A percentile compares a stretch with the other conserved stretches of the same genome.
These are phyloP conservation scores for Russula foetens DNA, from an alignment of 768 basidiomycete genomes.

Conservation along the genomic window DNA sequence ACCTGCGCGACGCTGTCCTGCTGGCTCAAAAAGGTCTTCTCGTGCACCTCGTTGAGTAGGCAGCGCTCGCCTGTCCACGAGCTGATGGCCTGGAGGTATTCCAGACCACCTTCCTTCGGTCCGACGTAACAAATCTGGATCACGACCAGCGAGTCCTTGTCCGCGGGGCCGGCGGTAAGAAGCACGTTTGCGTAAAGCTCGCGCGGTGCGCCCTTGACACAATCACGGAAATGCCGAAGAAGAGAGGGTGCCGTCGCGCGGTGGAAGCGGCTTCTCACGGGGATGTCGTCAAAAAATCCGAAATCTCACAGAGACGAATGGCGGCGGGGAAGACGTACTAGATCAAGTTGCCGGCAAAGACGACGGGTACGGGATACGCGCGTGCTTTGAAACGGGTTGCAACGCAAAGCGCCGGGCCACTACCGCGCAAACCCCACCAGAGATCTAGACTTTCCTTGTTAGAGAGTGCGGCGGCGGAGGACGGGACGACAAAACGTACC, in stretches of 20 bases:
- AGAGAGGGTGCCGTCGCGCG: conserved; percentile 80
- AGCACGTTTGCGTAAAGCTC: conserved; percentile 87
- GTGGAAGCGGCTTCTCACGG: conserved; percentile 64
- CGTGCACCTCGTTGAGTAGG: conserved; percentile 82
- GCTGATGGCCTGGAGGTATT: conserved; percentile 76
- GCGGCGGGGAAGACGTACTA: conserved; percentile 48
- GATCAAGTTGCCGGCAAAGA: conserved; percentile 88
- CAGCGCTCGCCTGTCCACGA: conserved; percentile 87
- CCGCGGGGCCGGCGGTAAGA: conserved; percentile 81
- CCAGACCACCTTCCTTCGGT: conserved; percentile 58
- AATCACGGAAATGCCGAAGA: conserved; percentile 88
- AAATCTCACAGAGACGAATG: neutral
- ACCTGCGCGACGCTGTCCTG: conserved; percentile 91
- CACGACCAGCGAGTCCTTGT: conserved; percentile 78
- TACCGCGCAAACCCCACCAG: conserved; percentile 84
- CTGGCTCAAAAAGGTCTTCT: conserved; percentile 83
- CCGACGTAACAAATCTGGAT: conserved; percentile 91
- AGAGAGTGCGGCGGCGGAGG: neutral
- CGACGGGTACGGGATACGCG: conserved; percentile 83
- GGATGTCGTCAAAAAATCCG: neutral
- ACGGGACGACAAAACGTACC: conserved; percentile 34
- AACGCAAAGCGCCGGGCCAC: conserved; percentile 76
- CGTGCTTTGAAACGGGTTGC: conserved; percentile 85
- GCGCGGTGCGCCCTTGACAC: conserved; percentile 80
- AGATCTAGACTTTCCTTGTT: conserved; percentile 43